phyloP scores from a whole-genome alignment of 257 asterid genomes.

The Petunia secreta region DNA sequence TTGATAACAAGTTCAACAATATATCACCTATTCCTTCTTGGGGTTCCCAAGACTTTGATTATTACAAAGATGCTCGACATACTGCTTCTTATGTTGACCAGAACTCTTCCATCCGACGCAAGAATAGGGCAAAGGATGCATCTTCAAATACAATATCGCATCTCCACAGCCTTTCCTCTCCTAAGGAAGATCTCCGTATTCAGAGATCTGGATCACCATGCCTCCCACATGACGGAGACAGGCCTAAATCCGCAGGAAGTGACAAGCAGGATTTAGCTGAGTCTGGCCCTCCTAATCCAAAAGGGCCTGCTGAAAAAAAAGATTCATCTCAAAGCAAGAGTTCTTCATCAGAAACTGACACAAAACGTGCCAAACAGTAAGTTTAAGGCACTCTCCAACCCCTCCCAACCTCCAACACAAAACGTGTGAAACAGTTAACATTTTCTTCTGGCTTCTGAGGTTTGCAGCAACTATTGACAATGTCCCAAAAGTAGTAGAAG shows the following conservation, averaged over 20 bases:
- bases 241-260: conserved; percentile 49
- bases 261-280: conserved; percentile 60
- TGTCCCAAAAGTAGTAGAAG: no score
- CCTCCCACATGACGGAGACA: conserved; percentile 59
- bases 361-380: conserved; percentile 93
- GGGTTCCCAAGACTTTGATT: conserved; percentile 73
- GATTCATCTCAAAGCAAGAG: conserved; percentile 59
- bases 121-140: conserved; percentile 61
- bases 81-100: conserved; percentile 52
- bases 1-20: conserved; percentile 52
- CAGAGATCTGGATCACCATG: conserved; percentile 48
- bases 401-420: background rate
- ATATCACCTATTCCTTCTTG: conserved; percentile 56
- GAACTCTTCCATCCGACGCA: conserved; percentile 50
- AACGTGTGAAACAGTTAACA: no score
- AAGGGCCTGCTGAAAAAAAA: conserved; percentile 57
- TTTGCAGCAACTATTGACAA: no score
- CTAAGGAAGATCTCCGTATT: conserved; percentile 45
- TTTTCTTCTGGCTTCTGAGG: no score
- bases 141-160: conserved; percentile 49
- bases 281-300: conserved; percentile 54
- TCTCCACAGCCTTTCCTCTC: conserved; percentile 58
- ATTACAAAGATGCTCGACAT: conserved; percentile 53
- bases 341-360: conserved; percentile 71
- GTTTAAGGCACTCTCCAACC: conserved; percentile 38